These are phyloP conservation scores for peach (Prunus persica) DNA, from an alignment of 306 rosid species.

Conservation along the genomic window DNA sequence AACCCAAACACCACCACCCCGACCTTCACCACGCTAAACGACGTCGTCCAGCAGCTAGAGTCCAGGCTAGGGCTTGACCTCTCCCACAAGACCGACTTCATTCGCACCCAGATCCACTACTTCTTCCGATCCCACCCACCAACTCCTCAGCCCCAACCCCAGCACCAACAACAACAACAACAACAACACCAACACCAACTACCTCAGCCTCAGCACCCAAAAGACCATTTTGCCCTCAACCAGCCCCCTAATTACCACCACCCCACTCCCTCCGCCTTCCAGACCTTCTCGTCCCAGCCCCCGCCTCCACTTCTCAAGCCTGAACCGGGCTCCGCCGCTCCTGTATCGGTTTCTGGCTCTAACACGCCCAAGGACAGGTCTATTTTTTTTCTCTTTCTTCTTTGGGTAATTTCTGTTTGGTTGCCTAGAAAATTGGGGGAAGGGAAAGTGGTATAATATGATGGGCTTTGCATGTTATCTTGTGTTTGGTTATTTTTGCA, in stretches of 20 bases:
- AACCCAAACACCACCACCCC: constrained; percentile 37
- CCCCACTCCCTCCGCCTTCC: constrained; percentile 42
- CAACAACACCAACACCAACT: constrained; percentile 14
- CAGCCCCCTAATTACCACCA: constrained; percentile 62
- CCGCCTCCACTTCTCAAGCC: constrained; percentile 21
- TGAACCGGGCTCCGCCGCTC: constrained; percentile 20
- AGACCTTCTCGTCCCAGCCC: constrained; percentile 32
- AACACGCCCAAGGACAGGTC: constrained; percentile 61
- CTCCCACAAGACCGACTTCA: constrained; percentile 66
- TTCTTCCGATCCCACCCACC: constrained; percentile 41
- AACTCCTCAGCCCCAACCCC: constrained; percentile 2
- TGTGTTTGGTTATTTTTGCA: background rate
- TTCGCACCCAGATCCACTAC: constrained; percentile 52
- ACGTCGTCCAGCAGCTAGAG: constrained; percentile 58
- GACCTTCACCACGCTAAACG: constrained; percentile 47
- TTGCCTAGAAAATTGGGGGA: background rate
- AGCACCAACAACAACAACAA: constrained; percentile 11
- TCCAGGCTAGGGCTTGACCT: constrained; percentile 66
- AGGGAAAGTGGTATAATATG: background rate
- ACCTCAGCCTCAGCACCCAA: constrained; percentile 22
- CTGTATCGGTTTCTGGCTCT: constrained; percentile 18
- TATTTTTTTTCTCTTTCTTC: background rate
- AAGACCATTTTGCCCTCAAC: constrained; percentile 54
- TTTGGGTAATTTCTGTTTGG: background rate
- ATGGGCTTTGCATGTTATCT: background rate